Evolutionary conservation across 2,329 filamentous ascomycete genomes (phyloP).

Genomic region (Tolypocladium ophioglossoides): DNA sequence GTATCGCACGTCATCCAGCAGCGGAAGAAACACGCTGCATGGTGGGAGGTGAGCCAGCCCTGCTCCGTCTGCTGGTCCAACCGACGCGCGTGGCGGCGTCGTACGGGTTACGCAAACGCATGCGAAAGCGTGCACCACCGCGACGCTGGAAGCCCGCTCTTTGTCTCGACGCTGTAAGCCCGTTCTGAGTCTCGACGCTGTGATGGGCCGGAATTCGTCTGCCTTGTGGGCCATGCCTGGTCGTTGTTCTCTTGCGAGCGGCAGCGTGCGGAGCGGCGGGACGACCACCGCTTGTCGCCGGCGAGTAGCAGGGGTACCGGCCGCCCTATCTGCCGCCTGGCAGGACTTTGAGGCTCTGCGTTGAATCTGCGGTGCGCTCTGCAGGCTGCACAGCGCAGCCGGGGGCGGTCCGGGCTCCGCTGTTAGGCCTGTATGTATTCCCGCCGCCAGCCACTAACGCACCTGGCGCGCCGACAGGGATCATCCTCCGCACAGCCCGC

Average conservation of each 20-base stretch:
- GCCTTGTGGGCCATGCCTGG: neutral
- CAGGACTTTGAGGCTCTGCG: neutral
- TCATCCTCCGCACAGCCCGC: slow-evolving; percentile 6
- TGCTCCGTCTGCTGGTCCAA: too few species aligned
- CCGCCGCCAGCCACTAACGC: neutral
- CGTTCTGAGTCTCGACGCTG: too few species aligned
- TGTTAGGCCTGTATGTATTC: neutral
- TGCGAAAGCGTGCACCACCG: neutral
- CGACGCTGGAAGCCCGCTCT: neutral
- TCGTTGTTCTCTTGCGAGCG: neutral
- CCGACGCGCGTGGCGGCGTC: neutral
- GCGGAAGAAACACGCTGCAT: too few species aligned
- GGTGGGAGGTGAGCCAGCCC: too few species aligned
- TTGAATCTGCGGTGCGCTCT: neutral
- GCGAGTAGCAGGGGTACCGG: neutral
- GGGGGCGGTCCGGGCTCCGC: too few species aligned
- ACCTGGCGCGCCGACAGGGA: slow-evolving; percentile 4
- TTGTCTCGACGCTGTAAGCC: too few species aligned
- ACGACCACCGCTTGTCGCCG: neutral
- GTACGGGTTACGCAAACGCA: neutral
- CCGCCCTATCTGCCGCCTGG: neutral
- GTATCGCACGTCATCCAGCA: neutral
- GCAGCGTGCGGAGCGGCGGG: neutral
- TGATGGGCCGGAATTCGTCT: neutral
- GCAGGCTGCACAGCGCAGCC: neutral